These are phyloP conservation scores for Iberis pinnata DNA, from an alignment of 345 rosid species.

Conservation along the genomic window DNA sequence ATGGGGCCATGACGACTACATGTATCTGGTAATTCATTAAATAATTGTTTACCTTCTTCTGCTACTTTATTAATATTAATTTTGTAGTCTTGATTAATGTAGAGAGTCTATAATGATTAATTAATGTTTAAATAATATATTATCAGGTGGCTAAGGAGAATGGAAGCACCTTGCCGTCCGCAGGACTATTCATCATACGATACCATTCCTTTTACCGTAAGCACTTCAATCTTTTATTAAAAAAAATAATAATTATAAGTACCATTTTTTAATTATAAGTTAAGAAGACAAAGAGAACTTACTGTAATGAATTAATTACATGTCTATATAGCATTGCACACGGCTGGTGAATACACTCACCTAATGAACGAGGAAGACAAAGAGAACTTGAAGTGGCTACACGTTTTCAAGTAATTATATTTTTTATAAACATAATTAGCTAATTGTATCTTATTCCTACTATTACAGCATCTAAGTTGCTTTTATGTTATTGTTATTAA, in stretches of 20 bases:
- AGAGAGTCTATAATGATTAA: too few species aligned
- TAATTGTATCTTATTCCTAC: not conserved
- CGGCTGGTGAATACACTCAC: constrained; percentile 41
- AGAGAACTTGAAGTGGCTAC: constrained; percentile 52
- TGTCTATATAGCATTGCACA: constrained; percentile 47
- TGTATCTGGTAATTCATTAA: constrained; percentile 37
- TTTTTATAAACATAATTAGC: not conserved
- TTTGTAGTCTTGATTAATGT: not conserved
- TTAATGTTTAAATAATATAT: not conserved
- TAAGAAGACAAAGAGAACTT: not conserved
- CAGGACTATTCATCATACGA: constrained; percentile 50
- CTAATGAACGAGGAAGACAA: constrained; percentile 51
- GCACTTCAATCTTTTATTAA: constrained; percentile 2
- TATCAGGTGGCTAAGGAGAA: constrained; percentile 47
- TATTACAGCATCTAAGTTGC: not conserved
- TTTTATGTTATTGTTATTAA: not conserved
- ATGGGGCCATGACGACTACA: constrained; percentile 61
- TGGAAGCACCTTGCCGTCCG: constrained; percentile 47
- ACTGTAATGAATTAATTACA: not conserved
- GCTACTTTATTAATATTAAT: too few species aligned
- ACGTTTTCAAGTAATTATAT: constrained; percentile 49
- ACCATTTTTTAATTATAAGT: not conserved
- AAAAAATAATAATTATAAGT: not conserved
- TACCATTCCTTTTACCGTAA: constrained; percentile 61
- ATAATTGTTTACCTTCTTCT: not conserved